A percentile compares a stretch with the other conserved stretches of the same genome.
phyloP scores from a whole-genome alignment of 2,329 filamentous ascomycete species.

The Sporothrix mexicana region DNA sequence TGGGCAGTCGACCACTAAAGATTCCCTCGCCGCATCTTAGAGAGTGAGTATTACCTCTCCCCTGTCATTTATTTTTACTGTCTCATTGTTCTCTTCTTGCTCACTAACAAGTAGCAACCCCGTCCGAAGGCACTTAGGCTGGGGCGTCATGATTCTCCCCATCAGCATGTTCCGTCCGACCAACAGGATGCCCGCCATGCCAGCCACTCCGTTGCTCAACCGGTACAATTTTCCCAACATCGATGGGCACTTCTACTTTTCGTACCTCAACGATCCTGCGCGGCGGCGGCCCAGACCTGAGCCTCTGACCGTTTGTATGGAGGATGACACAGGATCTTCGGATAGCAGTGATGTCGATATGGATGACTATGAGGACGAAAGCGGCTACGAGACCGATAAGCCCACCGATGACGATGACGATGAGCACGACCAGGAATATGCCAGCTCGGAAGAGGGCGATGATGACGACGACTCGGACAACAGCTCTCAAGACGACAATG shows the following conservation, averaged over 20 bases:
- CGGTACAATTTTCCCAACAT: background rate
- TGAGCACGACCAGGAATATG: background rate
- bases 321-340: background rate
- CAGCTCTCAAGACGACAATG: background rate
- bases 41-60: background rate
- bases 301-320: too few species aligned
- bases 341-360: slow-evolving; percentile 17
- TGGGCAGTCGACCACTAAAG: slow-evolving; percentile 41
- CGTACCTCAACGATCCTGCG: slow-evolving; percentile 28
- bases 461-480: background rate
- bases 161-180: slow-evolving; percentile 17
- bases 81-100: background rate
- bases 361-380: background rate
- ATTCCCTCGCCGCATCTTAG: slow-evolving; percentile 33
- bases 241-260: background rate
- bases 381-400: slow-evolving; percentile 17
- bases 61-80: background rate
- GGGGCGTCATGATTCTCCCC: slow-evolving; percentile 57
- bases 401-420: slow-evolving; percentile 4
- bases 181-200: background rate
- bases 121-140: slow-evolving; percentile 46
- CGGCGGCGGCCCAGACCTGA: background rate
- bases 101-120: background rate
- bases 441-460: background rate
- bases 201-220: background rate